phyloP scores from a whole-genome alignment of 495 filamentous ascomycete genomes.

The Cercophora sp. region DNA sequence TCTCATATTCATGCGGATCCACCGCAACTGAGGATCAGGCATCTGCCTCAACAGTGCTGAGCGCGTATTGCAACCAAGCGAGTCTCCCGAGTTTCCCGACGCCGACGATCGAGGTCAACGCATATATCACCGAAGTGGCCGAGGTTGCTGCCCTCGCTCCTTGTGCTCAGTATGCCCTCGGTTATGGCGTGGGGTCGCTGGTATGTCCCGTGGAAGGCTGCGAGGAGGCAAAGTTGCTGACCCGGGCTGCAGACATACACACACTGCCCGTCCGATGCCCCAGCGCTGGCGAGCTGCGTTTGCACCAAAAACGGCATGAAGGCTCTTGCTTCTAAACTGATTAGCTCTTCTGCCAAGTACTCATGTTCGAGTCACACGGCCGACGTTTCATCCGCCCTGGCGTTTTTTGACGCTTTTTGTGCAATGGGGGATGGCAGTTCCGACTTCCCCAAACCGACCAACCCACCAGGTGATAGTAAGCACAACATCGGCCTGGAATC shows the following conservation, averaged over 20 bases:
- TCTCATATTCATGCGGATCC: slow-evolving; percentile 38
- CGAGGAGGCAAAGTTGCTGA: not conserved
- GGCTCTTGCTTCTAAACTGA: slow-evolving; percentile 29
- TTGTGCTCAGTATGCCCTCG: slow-evolving; percentile 39
- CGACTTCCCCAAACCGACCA: slow-evolving; percentile 38
- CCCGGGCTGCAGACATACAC: slow-evolving; percentile 19
- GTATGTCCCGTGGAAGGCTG: slow-evolving; percentile 18
- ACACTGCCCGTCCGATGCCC: slow-evolving; percentile 34
- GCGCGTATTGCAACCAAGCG: slow-evolving; percentile 45
- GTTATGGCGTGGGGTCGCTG: slow-evolving; percentile 36
- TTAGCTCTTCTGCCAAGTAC: slow-evolving; percentile 38
- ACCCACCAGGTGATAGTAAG: slow-evolving; percentile 44
- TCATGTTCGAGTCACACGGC: slow-evolving; percentile 35
- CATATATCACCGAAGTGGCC: slow-evolving; percentile 46
- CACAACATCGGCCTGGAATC: too few relatives aligned
- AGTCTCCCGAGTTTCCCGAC: slow-evolving; percentile 30
- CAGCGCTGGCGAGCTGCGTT: slow-evolving; percentile 42
- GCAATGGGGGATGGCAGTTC: slow-evolving; percentile 42
- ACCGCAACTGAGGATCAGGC: slow-evolving; percentile 43
- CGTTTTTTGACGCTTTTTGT: slow-evolving; percentile 47
- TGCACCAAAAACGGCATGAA: slow-evolving; percentile 48
- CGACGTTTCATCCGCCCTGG: slow-evolving; percentile 45
- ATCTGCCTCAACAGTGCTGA: slow-evolving; percentile 40
- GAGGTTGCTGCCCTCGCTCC: slow-evolving; percentile 39
- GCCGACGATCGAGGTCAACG: slow-evolving; percentile 33